A percentile compares a stretch with the other conserved stretches of the same genome.
phyloP scores from a whole-genome alignment of 345 rosid species.

The Citrus unshiu region DNA sequence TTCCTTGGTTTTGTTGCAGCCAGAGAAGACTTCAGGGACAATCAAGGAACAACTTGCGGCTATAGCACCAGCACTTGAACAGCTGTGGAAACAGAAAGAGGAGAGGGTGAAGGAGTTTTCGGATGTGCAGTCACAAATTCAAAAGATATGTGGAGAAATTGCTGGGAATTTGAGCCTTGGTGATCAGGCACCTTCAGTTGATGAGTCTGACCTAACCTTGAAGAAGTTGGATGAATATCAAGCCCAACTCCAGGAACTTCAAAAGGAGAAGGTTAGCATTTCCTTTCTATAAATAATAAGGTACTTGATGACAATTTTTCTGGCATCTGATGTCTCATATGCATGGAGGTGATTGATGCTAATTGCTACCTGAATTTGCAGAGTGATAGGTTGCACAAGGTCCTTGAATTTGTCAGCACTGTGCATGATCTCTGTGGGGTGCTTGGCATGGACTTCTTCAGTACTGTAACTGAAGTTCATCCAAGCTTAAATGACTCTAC shows the following conservation, averaged over 20 bases:
- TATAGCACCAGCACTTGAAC: slow-evolving; percentile 88
- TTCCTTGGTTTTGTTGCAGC: slow-evolving; percentile 44
- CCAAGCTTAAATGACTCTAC: slow-evolving; percentile 84
- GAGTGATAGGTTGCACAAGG: slow-evolving; percentile 90
- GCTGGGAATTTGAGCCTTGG: slow-evolving; percentile 53
- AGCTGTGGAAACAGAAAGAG: slow-evolving; percentile 89
- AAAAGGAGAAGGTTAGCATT: slow-evolving; percentile 75
- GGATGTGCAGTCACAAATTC: slow-evolving; percentile 80
- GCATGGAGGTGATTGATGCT: background rate
- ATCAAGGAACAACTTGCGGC: slow-evolving; percentile 95
- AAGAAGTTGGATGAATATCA: slow-evolving; percentile 82
- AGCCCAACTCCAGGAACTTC: slow-evolving; percentile 77
- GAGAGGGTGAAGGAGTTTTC: slow-evolving; percentile 78
- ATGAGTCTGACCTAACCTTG: slow-evolving; percentile 77
- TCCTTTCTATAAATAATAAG: background rate
- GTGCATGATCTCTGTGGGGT: slow-evolving; percentile 94
- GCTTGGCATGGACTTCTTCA: slow-evolving; percentile 84
- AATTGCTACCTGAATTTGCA: slow-evolving; percentile 29
- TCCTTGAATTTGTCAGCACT: slow-evolving; percentile 84
- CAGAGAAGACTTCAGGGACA: slow-evolving; percentile 74
- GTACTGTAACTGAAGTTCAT: slow-evolving; percentile 82
- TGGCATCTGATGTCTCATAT: background rate
- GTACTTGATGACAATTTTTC: background rate
- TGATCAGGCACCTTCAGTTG: slow-evolving; percentile 56
- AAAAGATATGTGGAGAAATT: slow-evolving; percentile 84